phyloP scores from a whole-genome alignment of 352 stramenopile genomes.

The Pythium scleroteichum region DNA sequence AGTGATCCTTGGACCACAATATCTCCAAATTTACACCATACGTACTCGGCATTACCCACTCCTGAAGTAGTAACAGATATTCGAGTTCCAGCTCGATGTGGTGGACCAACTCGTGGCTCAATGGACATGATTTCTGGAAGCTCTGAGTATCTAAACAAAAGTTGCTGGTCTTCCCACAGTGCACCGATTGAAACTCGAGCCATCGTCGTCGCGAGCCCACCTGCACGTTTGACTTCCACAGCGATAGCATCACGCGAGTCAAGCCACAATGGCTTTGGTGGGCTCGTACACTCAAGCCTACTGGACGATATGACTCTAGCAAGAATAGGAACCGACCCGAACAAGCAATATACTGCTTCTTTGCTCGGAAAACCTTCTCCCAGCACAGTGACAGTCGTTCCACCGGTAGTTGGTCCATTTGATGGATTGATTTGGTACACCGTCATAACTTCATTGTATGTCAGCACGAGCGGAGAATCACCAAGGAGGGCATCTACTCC shows the following conservation, averaged over 20 bases:
- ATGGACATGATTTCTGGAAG: slow-evolving; percentile 5
- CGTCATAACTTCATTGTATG: slow-evolving; percentile 15
- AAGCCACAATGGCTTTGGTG: slow-evolving; percentile 7
- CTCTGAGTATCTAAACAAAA: slow-evolving; percentile 19
- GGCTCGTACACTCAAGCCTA: slow-evolving; percentile 19
- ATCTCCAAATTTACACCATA: slow-evolving; percentile 27
- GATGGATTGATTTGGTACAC: slow-evolving; percentile 20
- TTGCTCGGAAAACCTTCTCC: slow-evolving; percentile 29
- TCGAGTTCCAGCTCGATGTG: slow-evolving; percentile 9
- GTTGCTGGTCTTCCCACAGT: neutral
- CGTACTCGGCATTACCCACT: neutral
- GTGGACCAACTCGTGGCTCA: slow-evolving; percentile 8
- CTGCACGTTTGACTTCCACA: slow-evolving; percentile 6
- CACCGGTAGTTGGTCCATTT: slow-evolving; percentile 17
- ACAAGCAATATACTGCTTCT: slow-evolving; percentile 22
- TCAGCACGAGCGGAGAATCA: neutral
- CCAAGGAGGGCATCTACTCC: neutral
- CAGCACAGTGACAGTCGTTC: slow-evolving; percentile 22
- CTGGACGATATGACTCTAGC: slow-evolving; percentile 15
- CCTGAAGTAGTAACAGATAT: slow-evolving; percentile 4
- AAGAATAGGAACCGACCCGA: slow-evolving; percentile 18
- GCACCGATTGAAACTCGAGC: too few species aligned
- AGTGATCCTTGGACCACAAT: slow-evolving; percentile 8
- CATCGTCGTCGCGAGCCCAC: slow-evolving; percentile 4
- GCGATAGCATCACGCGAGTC: slow-evolving; percentile 2